These are phyloP conservation scores for Endoconidiophora polonica DNA, from an alignment of 2,329 filamentous ascomycete species.

Conservation along the genomic window DNA sequence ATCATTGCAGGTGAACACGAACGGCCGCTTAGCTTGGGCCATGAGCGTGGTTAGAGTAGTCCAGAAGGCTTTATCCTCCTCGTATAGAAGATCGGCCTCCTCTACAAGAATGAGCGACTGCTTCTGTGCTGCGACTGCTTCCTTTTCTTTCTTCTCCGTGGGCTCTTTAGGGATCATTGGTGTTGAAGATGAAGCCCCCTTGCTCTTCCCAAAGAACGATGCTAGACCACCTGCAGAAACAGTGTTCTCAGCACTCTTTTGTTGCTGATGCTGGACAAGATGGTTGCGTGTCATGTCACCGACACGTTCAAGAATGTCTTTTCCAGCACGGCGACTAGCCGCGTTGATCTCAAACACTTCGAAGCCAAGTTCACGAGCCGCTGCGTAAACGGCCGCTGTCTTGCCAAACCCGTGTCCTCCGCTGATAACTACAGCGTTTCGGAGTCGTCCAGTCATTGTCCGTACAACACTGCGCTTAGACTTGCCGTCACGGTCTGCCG, in stretches of 20 bases:
- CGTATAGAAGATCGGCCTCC: conserved; percentile 84
- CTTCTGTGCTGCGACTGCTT: conserved; percentile 43
- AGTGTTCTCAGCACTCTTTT: background rate
- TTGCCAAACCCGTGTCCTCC: conserved; percentile 86
- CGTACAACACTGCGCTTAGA: conserved; percentile 7
- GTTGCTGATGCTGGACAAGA: conserved; percentile 42
- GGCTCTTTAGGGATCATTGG: conserved; percentile 14
- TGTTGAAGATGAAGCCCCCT: conserved; percentile 17
- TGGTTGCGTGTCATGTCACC: conserved; percentile 97
- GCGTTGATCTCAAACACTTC: conserved; percentile 93
- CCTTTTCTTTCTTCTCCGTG: conserved; percentile 17
- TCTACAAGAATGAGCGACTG: conserved; percentile 90
- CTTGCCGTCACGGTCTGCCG: background rate
- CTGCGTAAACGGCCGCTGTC: conserved; percentile 79
- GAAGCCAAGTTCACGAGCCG: conserved; percentile 79
- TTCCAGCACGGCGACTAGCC: conserved; percentile 66
- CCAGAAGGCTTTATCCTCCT: conserved; percentile 96
- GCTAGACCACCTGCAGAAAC: conserved; percentile 14
- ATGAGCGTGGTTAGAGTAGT: conserved; percentile 62
- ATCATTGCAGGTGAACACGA: conserved; percentile 90
- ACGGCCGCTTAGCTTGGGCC: conserved; percentile 70
- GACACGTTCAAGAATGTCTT: conserved; percentile 77
- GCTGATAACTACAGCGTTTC: conserved; percentile 73
- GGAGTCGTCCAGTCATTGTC: conserved; percentile 28
- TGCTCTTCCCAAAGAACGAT: conserved; percentile 20